phyloP scores from a whole-genome alignment of 805 yeast species.

The Yarrowia hollandica region DNA sequence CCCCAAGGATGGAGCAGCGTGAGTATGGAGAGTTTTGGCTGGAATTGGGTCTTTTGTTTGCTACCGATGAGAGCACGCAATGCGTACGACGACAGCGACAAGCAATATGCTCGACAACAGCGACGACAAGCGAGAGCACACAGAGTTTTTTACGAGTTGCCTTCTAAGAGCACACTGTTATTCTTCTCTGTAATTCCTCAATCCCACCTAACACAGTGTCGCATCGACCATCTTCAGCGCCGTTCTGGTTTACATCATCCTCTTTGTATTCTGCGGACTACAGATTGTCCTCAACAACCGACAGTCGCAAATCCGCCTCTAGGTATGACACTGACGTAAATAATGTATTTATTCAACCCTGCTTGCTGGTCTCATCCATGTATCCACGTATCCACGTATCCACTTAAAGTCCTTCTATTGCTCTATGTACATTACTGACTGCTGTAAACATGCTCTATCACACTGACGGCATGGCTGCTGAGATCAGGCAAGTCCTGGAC shows the following conservation, averaged over 20 bases:
- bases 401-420: too few relatives aligned
- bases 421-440: not conserved
- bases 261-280: constrained; percentile 87
- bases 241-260: constrained; percentile 73
- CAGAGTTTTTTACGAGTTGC: too few relatives aligned
- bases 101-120: too few relatives aligned
- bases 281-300: constrained; percentile 68
- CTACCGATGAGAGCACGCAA: not conserved
- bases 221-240: constrained; percentile 90
- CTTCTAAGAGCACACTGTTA: too few relatives aligned
- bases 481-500: constrained; percentile 12
- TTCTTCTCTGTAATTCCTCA: not conserved
- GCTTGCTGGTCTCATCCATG: too few relatives aligned
- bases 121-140: too few relatives aligned
- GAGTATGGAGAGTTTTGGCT: constrained; percentile 36
- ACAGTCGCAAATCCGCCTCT: constrained; percentile 63
- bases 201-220: constrained; percentile 48
- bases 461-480: not conserved
- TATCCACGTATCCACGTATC: too few relatives aligned
- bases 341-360: constrained; percentile 22
- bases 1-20: constrained; percentile 89
- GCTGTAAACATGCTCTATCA: not conserved
- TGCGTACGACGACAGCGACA: too few relatives aligned
- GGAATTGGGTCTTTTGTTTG: too few relatives aligned
- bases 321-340: constrained; percentile 23